Base-by-base conservation (phyloP, 2,329 filamentous ascomycete genomes). In the Pseudocercospora vitis region DNA sequence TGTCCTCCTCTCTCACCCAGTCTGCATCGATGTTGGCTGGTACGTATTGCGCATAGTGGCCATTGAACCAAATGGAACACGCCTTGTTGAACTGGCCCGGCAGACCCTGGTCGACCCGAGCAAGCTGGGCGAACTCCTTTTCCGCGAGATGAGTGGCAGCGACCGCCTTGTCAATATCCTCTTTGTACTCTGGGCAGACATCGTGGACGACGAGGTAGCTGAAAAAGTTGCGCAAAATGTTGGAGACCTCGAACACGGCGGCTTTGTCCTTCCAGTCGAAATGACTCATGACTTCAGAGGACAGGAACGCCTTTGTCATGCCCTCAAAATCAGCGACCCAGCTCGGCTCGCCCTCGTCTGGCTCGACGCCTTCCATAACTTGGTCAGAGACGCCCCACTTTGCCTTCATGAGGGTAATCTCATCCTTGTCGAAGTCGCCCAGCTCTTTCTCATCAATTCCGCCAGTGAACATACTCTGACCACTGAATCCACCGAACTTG, bases 31-130 rank as follows among this genome's bases (percentile, higher is more conserved):
- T 28, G 14, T 60, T 44, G 2, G 9, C 7, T 4, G 56, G 53
- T 6, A 53, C 49, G 3, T 56, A 47, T 11, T 49, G 35, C 21
- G 58, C 73, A 48, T 77, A 76, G 26, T 73, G 70, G 2, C 82
- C 84, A 1, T 80, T 82, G 64, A 88, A 89, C 0, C 95, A 74
- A 7, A 80, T 81, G 1, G 84, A 84, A 45, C 86, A 86, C 0
- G 88, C 86, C n/a, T 78, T 76, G 69, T 95, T 95, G 77, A 96
- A 96, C 8, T 81, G 72, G 0, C 91, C 91, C 0, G 91, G 91
- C 4, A 95, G 75, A 2, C 70, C 68, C 1, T 67, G 55, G 1
- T 76, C 73, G 6, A 87, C 73, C 23, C 78, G 67, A 4, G 77
- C 71, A 29, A 85, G 76, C 48, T 80, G 76, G 57, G 81, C 81